Evolutionary conservation across 2,329 filamentous ascomycete species (phyloP), one percentile per base, ranked within the genome.

Genomic region (Esteya vermicola): DNA sequence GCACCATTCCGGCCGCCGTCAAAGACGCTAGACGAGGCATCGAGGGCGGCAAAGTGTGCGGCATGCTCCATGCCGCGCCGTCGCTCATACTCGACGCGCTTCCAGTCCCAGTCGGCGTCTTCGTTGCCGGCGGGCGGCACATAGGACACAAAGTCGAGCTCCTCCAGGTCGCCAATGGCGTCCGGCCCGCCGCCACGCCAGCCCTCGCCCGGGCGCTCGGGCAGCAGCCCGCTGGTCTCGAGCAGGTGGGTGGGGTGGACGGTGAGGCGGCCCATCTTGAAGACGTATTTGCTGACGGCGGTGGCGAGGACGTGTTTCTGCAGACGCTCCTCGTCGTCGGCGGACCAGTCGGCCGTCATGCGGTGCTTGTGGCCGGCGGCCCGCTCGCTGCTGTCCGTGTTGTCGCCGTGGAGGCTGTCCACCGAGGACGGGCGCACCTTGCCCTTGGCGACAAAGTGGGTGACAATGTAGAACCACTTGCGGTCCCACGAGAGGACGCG

Each of bases 251-350:
- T 81, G 0, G 91, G 88, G 47, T 88, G 76, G 4, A 96, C 75
- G 0, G 89, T 96, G 51, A 91, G 67, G 20, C 89, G 68, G 1
- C 81, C 83, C 41, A 85, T 68, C 64, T 89, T 89, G 56, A 85
- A 78, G 31, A 89, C 83, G 56, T 89, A 89, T 63, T 86, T 88
- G 62, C 73, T 78, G 33, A 89, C 58, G 1, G 77, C 78, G 0
- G 78, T 79, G 1, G 83, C 84, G 49, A 81, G 70, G 30, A 89
- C 68, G 44, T 72, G 75, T 57, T 71, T 76, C 55, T 75, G 66
- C 56, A 72, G 73, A 23, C 67, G 54, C 26, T 57, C 53, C 18
- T 59, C 64, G 35, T 54, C 50, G 2, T 55, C 21, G 59, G 55
- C 53, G 13, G 54, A 54, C 41, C 41, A 42, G 6, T 14, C 33